phyloP scores from a whole-genome alignment of 2,329 filamentous ascomycete genomes.

The Passalora sequoiae region DNA sequence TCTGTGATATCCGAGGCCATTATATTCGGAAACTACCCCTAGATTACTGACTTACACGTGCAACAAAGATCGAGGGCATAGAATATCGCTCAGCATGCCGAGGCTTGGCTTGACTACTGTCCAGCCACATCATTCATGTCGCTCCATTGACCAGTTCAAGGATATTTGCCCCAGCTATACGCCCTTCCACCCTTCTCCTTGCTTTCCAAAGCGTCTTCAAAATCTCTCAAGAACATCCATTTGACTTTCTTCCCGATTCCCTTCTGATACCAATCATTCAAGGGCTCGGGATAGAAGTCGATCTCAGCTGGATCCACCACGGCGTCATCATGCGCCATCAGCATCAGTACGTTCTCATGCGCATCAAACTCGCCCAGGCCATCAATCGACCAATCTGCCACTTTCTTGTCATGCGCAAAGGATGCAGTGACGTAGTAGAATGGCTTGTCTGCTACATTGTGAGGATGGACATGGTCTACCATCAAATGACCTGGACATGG shows the following conservation, averaged over 20 bases:
- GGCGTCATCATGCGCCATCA: slow-evolving; percentile 32
- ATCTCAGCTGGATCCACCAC: slow-evolving; percentile 28
- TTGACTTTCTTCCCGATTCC: slow-evolving; percentile 27
- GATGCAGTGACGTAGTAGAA: slow-evolving; percentile 34
- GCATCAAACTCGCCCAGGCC: slow-evolving; percentile 32
- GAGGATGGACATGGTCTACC: slow-evolving; percentile 36
- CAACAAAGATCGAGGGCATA: too few relatives aligned
- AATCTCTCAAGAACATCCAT: slow-evolving; percentile 48
- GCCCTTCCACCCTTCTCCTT: slow-evolving; percentile 24
- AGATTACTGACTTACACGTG: too few relatives aligned
- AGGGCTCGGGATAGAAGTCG: slow-evolving; percentile 39
- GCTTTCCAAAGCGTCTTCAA: slow-evolving; percentile 39
- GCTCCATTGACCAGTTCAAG: slow-evolving; percentile 7
- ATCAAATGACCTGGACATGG: slow-evolving; percentile 42
- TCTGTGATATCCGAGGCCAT: too few relatives aligned
- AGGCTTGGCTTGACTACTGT: too few relatives aligned
- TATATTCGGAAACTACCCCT: too few relatives aligned
- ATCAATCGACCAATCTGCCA: slow-evolving; percentile 32
- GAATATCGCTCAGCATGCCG: too few relatives aligned
- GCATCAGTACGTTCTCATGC: slow-evolving; percentile 30
- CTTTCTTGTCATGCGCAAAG: slow-evolving; percentile 35
- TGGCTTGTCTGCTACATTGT: slow-evolving; percentile 30
- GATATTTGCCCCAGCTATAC: slow-evolving; percentile 22
- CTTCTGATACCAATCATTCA: slow-evolving; percentile 32
- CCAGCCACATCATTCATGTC: too few relatives aligned